Evolutionary conservation across 305 asterid species (phyloP), one percentile per base, ranked within the genome.

Genomic region (Caryopteris hybrid): DNA sequence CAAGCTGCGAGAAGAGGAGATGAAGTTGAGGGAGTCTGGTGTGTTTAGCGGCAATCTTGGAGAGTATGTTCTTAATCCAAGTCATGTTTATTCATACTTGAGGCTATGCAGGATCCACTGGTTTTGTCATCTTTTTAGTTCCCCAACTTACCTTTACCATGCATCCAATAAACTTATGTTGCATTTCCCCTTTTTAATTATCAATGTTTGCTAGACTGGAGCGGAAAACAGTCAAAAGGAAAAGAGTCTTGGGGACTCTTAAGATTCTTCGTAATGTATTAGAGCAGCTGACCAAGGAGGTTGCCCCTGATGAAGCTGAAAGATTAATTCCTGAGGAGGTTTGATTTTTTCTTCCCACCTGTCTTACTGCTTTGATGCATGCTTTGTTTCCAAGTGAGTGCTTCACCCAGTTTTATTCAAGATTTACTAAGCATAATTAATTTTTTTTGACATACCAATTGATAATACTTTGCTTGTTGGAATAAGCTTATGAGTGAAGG

Each of bases 221-320:
- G 86, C 91, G 95, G 66, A 93, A 79, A 82, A 88, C 96, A 67
- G 84, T 86, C 56, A 82, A 83, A 77, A 81, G 96, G 77, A 91
- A 88, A 81, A 80, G 81, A 81, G 97, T 93, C 74, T 85, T 87
- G 87, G 97, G 89, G 10, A 91, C 97, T 66, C 95, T 94, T 46
- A 94, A 88, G 82, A 90, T 94, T 69, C 80, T 94, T 68, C 96
- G 97, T 52, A 81, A 75, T 78, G 97, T 94, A 62, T 76, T 94
- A 51, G 91, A 81, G 76, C 96, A 91, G 79, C 78, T 94, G 76
- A 83, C 84, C 64, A 83, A 86, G 81, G 97, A 91, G 55, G 79
- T 91, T 59, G 84, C 97, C 53, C 96, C 96, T 48, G 99, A 94
- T 80, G 99, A 93, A 82, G 99, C 97, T 71, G 95, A 80, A 33